A percentile compares a stretch with the other conserved stretches of the same genome.
phyloP scores from a whole-genome alignment of 1,284 basidiomycete genomes.

The Apiotrichum mycotoxinovorans region DNA sequence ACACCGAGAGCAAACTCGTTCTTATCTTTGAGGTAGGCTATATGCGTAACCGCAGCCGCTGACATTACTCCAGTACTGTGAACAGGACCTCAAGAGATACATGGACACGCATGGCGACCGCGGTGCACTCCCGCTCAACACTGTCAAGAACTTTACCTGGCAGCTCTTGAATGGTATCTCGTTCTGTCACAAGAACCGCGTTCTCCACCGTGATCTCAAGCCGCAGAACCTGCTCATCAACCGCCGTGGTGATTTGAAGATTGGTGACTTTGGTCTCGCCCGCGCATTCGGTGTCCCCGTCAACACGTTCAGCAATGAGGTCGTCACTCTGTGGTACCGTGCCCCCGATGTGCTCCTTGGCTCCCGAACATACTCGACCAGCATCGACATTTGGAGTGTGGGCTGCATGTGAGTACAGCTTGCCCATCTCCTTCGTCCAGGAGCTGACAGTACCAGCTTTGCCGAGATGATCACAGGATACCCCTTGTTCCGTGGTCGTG shows the following conservation, averaged over 20 bases:
- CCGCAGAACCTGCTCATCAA: constrained; percentile 97
- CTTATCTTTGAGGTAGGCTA: constrained; percentile 82
- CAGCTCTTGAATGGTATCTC: constrained; percentile 63
- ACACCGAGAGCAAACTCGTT: constrained; percentile 93
- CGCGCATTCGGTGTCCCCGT: constrained; percentile 97
- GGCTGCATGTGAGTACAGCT: constrained; percentile 55
- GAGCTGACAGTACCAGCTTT: constrained; percentile 26
- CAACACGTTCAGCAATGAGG: constrained; percentile 97
- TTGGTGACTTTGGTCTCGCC: constrained; percentile 92
- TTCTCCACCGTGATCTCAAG: constrained; percentile 94
- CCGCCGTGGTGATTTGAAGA: constrained; percentile 81
- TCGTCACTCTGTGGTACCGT: constrained; percentile 97
- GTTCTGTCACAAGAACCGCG: constrained; percentile 94
- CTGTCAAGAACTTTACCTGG: constrained; percentile 65
- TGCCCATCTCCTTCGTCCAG: no score
- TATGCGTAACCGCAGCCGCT: no score
- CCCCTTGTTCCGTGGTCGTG: constrained; percentile 92
- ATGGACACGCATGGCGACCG: constrained; percentile 82
- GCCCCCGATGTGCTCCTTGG: constrained; percentile 96
- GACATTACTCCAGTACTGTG: constrained; percentile 37
- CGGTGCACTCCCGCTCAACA: constrained; percentile 63
- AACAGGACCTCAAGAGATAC: constrained; percentile 83
- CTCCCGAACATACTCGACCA: constrained; percentile 90
- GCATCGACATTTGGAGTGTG: constrained; percentile 98
- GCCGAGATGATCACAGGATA: constrained; percentile 80